Percentiles rank a stretch among this genome's conserved stretches.
phyloP scores from a whole-genome alignment of 2,329 filamentous ascomycete genomes.

The Aspergillus pseudonomiae region DNA sequence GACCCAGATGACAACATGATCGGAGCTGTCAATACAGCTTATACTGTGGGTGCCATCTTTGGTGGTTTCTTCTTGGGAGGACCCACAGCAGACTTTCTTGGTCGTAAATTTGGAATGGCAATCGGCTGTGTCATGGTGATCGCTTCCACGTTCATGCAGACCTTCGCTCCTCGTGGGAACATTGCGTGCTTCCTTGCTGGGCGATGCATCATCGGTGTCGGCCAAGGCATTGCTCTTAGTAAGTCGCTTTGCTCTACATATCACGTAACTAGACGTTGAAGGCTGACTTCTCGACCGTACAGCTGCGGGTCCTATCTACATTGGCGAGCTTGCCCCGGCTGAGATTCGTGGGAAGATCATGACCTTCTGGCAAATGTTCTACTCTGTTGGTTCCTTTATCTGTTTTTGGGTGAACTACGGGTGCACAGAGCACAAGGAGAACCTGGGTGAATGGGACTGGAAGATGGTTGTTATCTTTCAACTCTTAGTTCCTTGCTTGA shows the following conservation, averaged over 20 bases:
- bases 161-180: constrained; percentile 63
- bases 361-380: constrained; percentile 72
- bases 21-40: constrained; percentile 67
- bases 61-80: constrained; percentile 71
- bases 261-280: background rate
- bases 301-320: constrained; percentile 70
- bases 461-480: constrained; percentile 74
- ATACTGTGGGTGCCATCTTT: constrained; percentile 71
- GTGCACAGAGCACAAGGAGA: constrained; percentile 57
- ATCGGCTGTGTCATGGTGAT: constrained; percentile 67
- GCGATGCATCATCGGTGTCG: constrained; percentile 69
- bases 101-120: constrained; percentile 67
- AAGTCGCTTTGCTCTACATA: constrained; percentile 21
- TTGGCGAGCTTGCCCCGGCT: constrained; percentile 67
- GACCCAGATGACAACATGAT: constrained; percentile 47
- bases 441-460: constrained; percentile 73
- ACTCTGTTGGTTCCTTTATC: constrained; percentile 67
- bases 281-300: background rate
- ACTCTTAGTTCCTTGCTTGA: constrained; percentile 65
- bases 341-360: constrained; percentile 69
- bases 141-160: constrained; percentile 69
- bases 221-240: constrained; percentile 69
- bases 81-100: constrained; percentile 63
- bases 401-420: constrained; percentile 69
- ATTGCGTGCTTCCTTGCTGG: constrained; percentile 70